Evolutionary conservation across 208 protist genomes (phyloP).

Genomic region (Herpetomonas tarakana): DNA sequence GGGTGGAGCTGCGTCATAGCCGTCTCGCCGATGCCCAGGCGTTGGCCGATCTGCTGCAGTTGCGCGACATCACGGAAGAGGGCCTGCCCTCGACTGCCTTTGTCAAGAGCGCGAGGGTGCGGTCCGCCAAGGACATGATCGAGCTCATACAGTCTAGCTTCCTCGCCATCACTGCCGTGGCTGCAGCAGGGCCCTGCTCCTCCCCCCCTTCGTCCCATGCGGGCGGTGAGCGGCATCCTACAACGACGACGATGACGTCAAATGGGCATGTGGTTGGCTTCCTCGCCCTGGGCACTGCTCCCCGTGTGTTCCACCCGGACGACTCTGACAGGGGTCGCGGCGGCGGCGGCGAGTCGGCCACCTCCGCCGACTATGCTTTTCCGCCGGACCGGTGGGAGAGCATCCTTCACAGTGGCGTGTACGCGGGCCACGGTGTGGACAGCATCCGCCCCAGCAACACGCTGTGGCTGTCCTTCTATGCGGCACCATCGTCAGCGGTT

Average conservation of each 20-base stretch:
- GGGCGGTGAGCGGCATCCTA: constrained; percentile 9
- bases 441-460: constrained; percentile 48
- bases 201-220: neutral
- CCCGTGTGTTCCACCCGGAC: constrained; percentile 12
- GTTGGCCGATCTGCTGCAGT: constrained; percentile 33
- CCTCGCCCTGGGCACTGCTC: constrained; percentile 37
- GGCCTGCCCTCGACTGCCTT: constrained; percentile 34
- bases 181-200: constrained; percentile 11
- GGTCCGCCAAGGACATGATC: constrained; percentile 32
- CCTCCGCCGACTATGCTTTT: neutral
- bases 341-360: neutral
- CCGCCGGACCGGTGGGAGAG: constrained; percentile 11
- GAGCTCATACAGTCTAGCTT: constrained; percentile 64
- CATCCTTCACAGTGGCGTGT: constrained; percentile 2
- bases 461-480: constrained; percentile 57
- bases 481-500: constrained; percentile 34
- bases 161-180: constrained; percentile 59
- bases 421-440: constrained; percentile 1
- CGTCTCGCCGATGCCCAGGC: constrained; percentile 30
- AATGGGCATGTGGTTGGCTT: constrained; percentile 65
- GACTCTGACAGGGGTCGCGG: too few relatives aligned
- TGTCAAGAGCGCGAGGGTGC: constrained; percentile 21
- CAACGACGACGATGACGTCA: too few relatives aligned
- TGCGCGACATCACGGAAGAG: constrained; percentile 25
- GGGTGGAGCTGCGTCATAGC: constrained; percentile 48